phyloP scores from a whole-genome alignment of 2,329 filamentous ascomycete genomes.

The Phyllosticta citribraziliensis region DNA sequence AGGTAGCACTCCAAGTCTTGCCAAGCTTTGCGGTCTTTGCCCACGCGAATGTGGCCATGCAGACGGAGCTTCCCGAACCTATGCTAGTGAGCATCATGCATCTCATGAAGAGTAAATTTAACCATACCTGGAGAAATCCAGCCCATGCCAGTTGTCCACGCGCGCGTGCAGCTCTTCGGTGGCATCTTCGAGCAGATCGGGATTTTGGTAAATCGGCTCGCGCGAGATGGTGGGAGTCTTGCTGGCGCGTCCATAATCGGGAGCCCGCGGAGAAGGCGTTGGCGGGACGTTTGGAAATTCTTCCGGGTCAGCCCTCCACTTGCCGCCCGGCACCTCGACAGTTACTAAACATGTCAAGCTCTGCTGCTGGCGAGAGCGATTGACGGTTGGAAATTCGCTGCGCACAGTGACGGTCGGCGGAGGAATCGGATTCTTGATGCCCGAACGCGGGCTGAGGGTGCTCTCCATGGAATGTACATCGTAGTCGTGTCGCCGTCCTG shows the following conservation, averaged over 20 bases:
- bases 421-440: conserved; percentile 78
- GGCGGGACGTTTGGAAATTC: conserved; percentile 52
- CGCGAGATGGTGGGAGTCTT: conserved; percentile 50
- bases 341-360: conserved; percentile 89
- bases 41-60: conserved; percentile 82
- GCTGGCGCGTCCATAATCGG: conserved; percentile 31
- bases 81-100: conserved; percentile 12
- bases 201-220: conserved; percentile 58
- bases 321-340: conserved; percentile 84
- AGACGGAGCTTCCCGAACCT: conserved; percentile 87
- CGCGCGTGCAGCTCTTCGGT: conserved; percentile 74
- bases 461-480: conserved; percentile 96
- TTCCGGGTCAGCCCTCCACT: conserved; percentile 79
- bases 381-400: conserved; percentile 94
- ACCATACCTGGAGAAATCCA: conserved; percentile 71
- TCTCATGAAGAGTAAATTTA: not conserved
- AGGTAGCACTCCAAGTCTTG: conserved; percentile 96
- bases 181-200: conserved; percentile 69
- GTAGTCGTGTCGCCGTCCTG: conserved; percentile 75
- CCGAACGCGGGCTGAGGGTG: conserved; percentile 57
- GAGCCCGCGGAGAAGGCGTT: conserved; percentile 30
- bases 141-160: conserved; percentile 98
- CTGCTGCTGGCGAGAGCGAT: conserved; percentile 83
- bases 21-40: conserved; percentile 94
- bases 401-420: conserved; percentile 86